Percentiles rank a stretch among this genome's conserved stretches.
Conservation (phyloP, 441 rosid species). For the Caryocar brasiliense region DNA sequence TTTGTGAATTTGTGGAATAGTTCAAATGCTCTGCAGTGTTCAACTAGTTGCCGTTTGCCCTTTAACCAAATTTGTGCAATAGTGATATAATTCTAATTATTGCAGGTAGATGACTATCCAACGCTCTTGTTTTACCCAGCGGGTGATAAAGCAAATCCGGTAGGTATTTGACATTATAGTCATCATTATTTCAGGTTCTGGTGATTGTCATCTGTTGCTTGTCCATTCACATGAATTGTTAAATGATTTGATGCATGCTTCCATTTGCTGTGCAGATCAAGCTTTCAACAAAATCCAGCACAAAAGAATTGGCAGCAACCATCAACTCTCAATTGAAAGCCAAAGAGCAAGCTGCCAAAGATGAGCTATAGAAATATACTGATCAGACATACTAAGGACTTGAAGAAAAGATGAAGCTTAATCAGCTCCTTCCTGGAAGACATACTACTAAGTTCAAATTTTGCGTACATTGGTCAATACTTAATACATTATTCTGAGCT, state of each 20-base stretch:
- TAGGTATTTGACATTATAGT: slow-evolving; percentile 16
- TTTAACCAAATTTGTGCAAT: too few species aligned
- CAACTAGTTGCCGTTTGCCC: too few species aligned
- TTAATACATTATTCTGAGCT: too few species aligned
- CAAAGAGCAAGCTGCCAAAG: slow-evolving; percentile 39
- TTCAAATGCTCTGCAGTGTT: too few species aligned
- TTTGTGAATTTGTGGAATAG: too few species aligned
- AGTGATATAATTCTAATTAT: slow-evolving; percentile 1
- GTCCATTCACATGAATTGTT: neutral
- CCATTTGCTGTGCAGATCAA: slow-evolving; percentile 40
- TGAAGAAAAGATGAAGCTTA: neutral
- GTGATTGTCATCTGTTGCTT: neutral
- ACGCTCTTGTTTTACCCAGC: slow-evolving; percentile 59
- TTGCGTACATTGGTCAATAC: too few species aligned
- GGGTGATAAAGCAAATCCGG: slow-evolving; percentile 62
- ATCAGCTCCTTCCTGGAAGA: slow-evolving; percentile 9
- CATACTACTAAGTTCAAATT: too few species aligned
- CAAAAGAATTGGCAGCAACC: slow-evolving; percentile 53
- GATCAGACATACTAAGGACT: neutral
- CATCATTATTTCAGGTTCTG: neutral
- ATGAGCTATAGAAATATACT: slow-evolving; percentile 51
- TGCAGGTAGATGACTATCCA: slow-evolving; percentile 67
- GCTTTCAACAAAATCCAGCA: slow-evolving; percentile 42
- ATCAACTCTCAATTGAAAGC: slow-evolving; percentile 44
- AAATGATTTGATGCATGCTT: slow-evolving; percentile 3